Evolutionary conservation across 2,329 filamentous ascomycete genomes (phyloP), one percentile per base, ranked within the genome.

Genomic region (Pseudogymnoascus sp.): DNA sequence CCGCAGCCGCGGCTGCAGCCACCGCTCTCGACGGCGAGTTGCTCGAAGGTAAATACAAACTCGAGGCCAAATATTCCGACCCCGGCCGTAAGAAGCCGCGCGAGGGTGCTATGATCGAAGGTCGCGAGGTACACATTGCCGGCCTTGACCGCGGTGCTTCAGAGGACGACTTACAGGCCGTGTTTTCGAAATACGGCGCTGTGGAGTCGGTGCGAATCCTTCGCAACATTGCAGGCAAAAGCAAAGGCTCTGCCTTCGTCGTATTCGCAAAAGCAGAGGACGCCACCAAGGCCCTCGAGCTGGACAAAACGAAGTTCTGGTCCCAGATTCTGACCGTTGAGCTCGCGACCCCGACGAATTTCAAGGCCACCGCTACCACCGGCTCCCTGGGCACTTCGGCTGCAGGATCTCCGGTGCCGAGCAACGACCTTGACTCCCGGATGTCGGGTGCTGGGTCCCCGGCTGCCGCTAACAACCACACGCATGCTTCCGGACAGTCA

Each of bases 1-100:
- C 82, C 2, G 80, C 82, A n/a, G 83, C 84, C 62, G 90, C 92
- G 0, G 81, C 85, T 40, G 85, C 83, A 60, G 93, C 93, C 1
- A 88, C 87, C 0, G 78, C 84, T 64, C 82, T 96, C 60, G 83
- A 97, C 71, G 88, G 88, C 26, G 87, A 82, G 64, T 74, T 86
- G 21, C 76, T 96, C 0, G 88, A 88, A 23, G 85, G 85, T 26
- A 83, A 84, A 28, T 87, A 87, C 68, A 86, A 83, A 68, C 80
- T 99, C 0, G 76, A 87, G 42, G 89, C 86, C 8, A 92, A 92
- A 75, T 90, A 96, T 68, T 97, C 95, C 0, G 86, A 97, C 70
- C 95, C 95, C 0, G 77, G 78, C 8, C 83, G 83, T 31, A 93
- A 90, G 75, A 91, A 96, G 74, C 81, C 84, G 44, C 89, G 95